phyloP scores from a whole-genome alignment of 106 monocot genomes.

The Platanthera guangdongensis region DNA sequence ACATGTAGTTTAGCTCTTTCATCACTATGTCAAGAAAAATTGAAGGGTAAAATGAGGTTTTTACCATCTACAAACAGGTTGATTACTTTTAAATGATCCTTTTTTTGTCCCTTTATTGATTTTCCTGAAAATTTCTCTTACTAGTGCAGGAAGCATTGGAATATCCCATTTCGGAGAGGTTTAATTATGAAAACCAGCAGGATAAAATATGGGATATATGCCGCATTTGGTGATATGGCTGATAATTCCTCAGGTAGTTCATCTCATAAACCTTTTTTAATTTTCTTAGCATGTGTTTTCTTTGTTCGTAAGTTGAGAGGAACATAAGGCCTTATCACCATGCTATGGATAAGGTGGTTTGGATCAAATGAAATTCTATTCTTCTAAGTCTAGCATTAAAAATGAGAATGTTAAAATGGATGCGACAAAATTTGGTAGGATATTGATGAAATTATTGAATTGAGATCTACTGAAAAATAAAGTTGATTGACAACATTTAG shows the following conservation, averaged over 20 bases:
- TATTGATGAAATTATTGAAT: too few relatives aligned
- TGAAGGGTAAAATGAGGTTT: not conserved
- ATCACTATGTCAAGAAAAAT: constrained; percentile 3
- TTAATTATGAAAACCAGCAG: constrained; percentile 1
- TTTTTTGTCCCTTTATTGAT: not conserved
- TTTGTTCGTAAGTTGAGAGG: not conserved
- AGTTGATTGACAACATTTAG: too few relatives aligned
- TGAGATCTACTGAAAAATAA: too few relatives aligned
- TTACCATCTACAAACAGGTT: not conserved
- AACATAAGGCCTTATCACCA: not conserved
- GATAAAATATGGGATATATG: constrained; percentile 2
- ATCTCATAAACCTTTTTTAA: not conserved
- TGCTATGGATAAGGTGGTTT: not conserved
- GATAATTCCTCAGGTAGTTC: constrained; percentile 3
- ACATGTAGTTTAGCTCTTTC: constrained; percentile 3
- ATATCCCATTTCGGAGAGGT: not conserved
- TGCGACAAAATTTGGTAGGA: too few relatives aligned
- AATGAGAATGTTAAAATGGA: too few relatives aligned
- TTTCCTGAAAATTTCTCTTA: not conserved
- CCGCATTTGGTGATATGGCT: constrained; percentile 7
- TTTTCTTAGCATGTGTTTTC: not conserved
- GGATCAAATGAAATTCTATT: not conserved
- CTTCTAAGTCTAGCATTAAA: too few relatives aligned
- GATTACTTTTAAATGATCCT: not conserved
- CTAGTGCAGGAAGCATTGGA: constrained; percentile 1